Evolutionary conservation across 2,329 filamentous ascomycete species (phyloP).

Genomic region (Whalleya microplaca): DNA sequence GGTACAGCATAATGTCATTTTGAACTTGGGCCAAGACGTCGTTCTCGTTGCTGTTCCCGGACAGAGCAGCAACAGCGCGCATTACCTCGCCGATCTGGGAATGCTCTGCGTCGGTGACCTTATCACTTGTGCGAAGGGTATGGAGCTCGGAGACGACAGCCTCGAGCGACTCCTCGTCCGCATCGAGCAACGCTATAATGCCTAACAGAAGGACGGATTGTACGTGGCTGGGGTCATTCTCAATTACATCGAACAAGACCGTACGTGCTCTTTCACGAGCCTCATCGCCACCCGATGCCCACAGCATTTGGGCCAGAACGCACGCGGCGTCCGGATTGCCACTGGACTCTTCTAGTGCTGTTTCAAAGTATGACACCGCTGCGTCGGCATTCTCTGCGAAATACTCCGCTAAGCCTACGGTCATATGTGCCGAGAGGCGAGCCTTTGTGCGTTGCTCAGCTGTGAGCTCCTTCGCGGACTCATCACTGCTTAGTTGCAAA

Average conservation of each 20-base stretch:
- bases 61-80: slow-evolving; percentile 69
- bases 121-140: slow-evolving; percentile 68
- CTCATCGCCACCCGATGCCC: slow-evolving; percentile 80
- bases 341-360: slow-evolving; percentile 75
- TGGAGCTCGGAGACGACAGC: slow-evolving; percentile 81
- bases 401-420: slow-evolving; percentile 81
- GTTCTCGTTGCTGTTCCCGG: slow-evolving; percentile 51
- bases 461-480: slow-evolving; percentile 67
- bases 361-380: slow-evolving; percentile 78
- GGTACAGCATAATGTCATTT: slow-evolving; percentile 78
- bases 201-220: slow-evolving; percentile 81
- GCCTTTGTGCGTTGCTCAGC: slow-evolving; percentile 69
- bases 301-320: slow-evolving; percentile 86
- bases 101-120: slow-evolving; percentile 65
- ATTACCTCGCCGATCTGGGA: slow-evolving; percentile 74
- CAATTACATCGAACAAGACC: slow-evolving; percentile 79
- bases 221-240: slow-evolving; percentile 73
- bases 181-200: slow-evolving; percentile 79
- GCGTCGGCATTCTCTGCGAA: slow-evolving; percentile 67
- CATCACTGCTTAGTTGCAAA: slow-evolving; percentile 75
- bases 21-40: slow-evolving; percentile 68
- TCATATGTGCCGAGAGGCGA: slow-evolving; percentile 82
- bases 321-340: slow-evolving; percentile 84
- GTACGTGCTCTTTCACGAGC: slow-evolving; percentile 77
- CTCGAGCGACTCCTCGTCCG: slow-evolving; percentile 76